Percentiles rank a stretch among this genome's conserved stretches.
phyloP scores from a whole-genome alignment of 352 stramenopile genomes.

The Phytophthora sojae region DNA sequence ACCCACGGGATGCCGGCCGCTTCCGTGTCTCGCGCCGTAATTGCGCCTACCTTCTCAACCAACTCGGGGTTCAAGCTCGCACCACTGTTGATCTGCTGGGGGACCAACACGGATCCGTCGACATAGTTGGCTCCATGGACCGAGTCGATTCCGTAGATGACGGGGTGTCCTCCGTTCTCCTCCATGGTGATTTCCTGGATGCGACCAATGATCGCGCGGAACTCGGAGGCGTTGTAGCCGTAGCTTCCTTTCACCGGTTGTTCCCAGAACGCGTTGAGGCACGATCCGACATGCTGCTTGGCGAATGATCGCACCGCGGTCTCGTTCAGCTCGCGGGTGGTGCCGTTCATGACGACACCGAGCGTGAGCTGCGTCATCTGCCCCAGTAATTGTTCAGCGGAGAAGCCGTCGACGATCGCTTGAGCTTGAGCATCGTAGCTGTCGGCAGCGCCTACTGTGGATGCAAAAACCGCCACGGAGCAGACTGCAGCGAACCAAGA shows the following conservation, averaged over 20 bases:
- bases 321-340: constrained; percentile 57
- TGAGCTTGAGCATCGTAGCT: no score
- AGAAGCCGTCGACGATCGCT: constrained; percentile 50
- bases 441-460: no score
- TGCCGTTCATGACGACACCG: constrained; percentile 57
- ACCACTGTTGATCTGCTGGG: constrained; percentile 85
- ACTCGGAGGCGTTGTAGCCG: constrained; percentile 65
- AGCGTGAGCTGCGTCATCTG: constrained; percentile 92
- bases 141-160: constrained; percentile 88
- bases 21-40: constrained; percentile 80
- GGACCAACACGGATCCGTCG: constrained; percentile 72
- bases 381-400: constrained; percentile 47
- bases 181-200: constrained; percentile 79
- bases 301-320: constrained; percentile 63
- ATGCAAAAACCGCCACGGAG: no score
- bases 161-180: constrained; percentile 54
- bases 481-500: no score
- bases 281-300: constrained; percentile 77
- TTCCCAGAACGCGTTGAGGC: constrained; percentile 77
- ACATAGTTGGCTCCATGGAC: constrained; percentile 90
- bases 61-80: constrained; percentile 86
- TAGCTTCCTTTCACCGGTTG: constrained; percentile 35
- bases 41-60: constrained; percentile 56
- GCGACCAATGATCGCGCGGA: constrained; percentile 57
- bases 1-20: constrained; percentile 87